A percentile compares a stretch with the other conserved stretches of the same genome.
phyloP scores from a whole-genome alignment of 2,329 filamentous ascomycete species.

The Arthroderma sp. region DNA sequence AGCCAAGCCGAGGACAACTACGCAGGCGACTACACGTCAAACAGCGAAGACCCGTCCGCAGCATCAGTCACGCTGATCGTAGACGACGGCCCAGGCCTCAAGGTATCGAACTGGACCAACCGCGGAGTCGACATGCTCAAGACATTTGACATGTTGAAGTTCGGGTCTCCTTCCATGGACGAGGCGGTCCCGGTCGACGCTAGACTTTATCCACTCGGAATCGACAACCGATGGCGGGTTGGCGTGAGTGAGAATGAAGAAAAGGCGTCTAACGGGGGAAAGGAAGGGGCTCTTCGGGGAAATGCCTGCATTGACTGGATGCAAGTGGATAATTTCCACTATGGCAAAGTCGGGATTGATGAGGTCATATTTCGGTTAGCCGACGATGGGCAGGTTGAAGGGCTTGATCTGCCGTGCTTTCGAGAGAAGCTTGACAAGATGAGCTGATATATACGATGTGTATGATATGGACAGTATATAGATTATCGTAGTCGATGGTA shows the following conservation, averaged over 20 bases:
- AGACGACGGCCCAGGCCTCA: constrained; percentile 6
- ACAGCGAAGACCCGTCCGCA: background rate
- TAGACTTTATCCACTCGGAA: constrained; percentile 3
- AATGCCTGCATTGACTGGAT: background rate
- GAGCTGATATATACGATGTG: no score
- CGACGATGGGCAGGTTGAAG: background rate
- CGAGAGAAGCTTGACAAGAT: background rate
- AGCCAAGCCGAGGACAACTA: constrained; percentile 2
- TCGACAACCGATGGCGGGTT: constrained; percentile 2
- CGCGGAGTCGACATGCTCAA: constrained; percentile 1
- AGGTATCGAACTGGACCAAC: constrained; percentile 2
- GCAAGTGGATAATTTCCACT: background rate
- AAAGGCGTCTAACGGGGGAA: background rate
- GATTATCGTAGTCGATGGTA: no score
- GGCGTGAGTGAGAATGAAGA: background rate
- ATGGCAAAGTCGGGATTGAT: background rate
- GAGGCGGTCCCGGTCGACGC: background rate
- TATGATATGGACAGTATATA: no score
- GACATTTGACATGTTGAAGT: background rate
- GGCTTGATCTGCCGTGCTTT: background rate
- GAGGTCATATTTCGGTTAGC: background rate
- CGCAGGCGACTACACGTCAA: constrained; percentile 1
- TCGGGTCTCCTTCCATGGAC: background rate
- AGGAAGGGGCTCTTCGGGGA: background rate
- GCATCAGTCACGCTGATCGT: background rate